Evolutionary conservation across 202 grass and related monocot genomes (phyloP).

Genomic region (Elaeis oleifera): DNA sequence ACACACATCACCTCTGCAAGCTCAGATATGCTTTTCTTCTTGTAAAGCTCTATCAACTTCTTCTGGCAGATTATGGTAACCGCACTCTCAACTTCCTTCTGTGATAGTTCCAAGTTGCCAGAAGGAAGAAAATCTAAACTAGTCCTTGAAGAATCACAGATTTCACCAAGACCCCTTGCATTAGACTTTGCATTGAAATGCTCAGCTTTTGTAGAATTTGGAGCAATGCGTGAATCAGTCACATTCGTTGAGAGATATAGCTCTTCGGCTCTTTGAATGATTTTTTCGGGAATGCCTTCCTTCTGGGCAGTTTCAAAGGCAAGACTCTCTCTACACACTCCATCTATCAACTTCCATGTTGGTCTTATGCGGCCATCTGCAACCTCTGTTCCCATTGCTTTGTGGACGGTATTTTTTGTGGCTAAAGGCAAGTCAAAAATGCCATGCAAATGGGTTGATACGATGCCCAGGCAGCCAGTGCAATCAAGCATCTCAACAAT

Average conservation of each 20-base stretch:
- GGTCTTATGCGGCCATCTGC: conserved; percentile 52
- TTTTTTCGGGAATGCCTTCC: conserved; percentile 70
- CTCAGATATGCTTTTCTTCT: conserved; percentile 43
- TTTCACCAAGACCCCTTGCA: conserved; percentile 25
- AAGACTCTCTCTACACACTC: conserved; percentile 79
- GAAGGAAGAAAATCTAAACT: conserved; percentile 9
- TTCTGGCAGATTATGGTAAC: conserved; percentile 59
- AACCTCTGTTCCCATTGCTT: conserved; percentile 76
- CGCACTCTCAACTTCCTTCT: conserved; percentile 54
- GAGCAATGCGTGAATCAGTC: conserved; percentile 17
- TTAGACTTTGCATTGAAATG: conserved; percentile 7
- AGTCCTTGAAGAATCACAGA: conserved; percentile 18
- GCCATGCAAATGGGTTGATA: conserved; percentile 87
- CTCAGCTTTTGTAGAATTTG: conserved; percentile 9
- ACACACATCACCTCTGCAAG: conserved; percentile 42
- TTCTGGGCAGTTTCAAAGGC: conserved; percentile 81
- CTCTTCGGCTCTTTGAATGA: conserved; percentile 74
- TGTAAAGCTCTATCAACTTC: conserved; percentile 52
- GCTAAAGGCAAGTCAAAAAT: conserved; percentile 79
- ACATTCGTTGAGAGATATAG: conserved; percentile 43
- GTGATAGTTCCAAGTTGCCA: conserved; percentile 17
- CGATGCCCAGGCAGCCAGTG: conserved; percentile 61
- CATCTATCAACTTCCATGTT: conserved; percentile 74
- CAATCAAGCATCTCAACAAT: conserved; percentile 78
- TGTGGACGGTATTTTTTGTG: conserved; percentile 54